These are phyloP conservation scores for Salix koriyanagi DNA, from an alignment of 345 rosid species.

Conservation along the genomic window DNA sequence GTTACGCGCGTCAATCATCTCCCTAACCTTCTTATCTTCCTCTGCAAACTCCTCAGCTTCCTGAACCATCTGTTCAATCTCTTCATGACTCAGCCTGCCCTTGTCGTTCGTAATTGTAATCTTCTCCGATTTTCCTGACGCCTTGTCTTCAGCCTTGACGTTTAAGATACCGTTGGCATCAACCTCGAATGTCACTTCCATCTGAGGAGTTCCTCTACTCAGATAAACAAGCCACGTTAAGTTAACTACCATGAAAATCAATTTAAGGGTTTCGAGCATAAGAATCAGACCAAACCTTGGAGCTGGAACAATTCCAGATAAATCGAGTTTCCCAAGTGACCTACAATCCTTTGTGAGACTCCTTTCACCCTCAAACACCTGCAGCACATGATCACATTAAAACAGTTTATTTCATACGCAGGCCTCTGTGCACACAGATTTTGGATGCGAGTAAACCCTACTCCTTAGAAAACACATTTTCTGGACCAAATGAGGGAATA, in stretches of 20 bases:
- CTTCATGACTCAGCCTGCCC: constrained; percentile 21
- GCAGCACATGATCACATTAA: background rate
- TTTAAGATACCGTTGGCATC: constrained; percentile 23
- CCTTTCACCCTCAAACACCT: constrained; percentile 27
- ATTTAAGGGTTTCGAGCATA: background rate
- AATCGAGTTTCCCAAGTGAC: constrained; percentile 24
- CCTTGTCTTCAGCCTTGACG: constrained; percentile 26
- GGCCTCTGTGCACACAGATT: too few species aligned
- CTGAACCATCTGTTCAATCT: constrained; percentile 19
- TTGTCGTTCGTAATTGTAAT: constrained; percentile 24
- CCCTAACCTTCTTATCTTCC: constrained; percentile 27
- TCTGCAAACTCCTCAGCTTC: constrained; percentile 26
- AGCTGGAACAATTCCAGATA: constrained; percentile 22
- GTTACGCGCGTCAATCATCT: constrained; percentile 28
- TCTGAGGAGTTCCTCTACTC: constrained; percentile 25
- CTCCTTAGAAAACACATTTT: too few species aligned
- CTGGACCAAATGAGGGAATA: too few species aligned
- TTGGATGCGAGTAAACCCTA: too few species aligned
- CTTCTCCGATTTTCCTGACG: constrained; percentile 14
- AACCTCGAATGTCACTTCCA: constrained; percentile 23
- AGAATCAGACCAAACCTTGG: constrained; percentile 10
- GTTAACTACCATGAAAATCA: background rate
- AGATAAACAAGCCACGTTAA: background rate
- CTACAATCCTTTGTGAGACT: constrained; percentile 31
- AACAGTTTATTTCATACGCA: background rate